These are phyloP conservation scores for Synchytrium microbalum DNA, from an alignment of 371 early-diverging fungal species.

Conservation along the genomic window DNA sequence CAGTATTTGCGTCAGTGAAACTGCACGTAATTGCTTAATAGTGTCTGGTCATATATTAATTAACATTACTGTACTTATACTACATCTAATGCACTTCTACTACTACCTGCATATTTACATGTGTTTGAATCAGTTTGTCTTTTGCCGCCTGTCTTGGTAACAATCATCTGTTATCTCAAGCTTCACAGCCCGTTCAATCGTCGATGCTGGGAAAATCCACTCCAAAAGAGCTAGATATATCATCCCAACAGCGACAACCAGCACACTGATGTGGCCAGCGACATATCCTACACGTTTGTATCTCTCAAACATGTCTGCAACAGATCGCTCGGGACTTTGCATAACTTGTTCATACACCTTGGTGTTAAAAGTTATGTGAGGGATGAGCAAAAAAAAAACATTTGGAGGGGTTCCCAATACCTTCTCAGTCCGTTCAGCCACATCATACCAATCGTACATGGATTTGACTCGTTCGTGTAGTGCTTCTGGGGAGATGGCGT, in stretches of 20 bases:
- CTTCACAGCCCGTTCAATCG: constrained; percentile 19
- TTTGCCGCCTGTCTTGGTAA: too few relatives aligned
- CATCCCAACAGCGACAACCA: constrained; percentile 82
- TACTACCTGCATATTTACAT: too few relatives aligned
- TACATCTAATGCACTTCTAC: too few relatives aligned
- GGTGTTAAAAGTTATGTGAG: too few relatives aligned
- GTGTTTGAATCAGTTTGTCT: too few relatives aligned
- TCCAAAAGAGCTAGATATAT: constrained; percentile 74
- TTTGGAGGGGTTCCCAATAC: constrained; percentile 21
- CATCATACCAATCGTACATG: constrained; percentile 95
- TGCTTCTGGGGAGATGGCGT: constrained; percentile 58
- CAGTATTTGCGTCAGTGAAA: too few relatives aligned
- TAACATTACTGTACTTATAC: too few relatives aligned
- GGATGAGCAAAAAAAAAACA: constrained; percentile 7
- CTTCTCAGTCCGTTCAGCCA: constrained; percentile 85
- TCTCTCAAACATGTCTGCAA: constrained; percentile 20
- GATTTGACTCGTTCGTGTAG: constrained; percentile 78
- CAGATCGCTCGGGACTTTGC: background rate
- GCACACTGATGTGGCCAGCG: constrained; percentile 86
- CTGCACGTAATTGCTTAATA: too few relatives aligned
- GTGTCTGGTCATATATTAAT: too few relatives aligned
- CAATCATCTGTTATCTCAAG: too few relatives aligned
- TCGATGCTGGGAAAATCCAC: constrained; percentile 60
- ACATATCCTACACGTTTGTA: constrained; percentile 86
- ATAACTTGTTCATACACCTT: background rate